Evolutionary conservation across 2,329 filamentous ascomycete genomes (phyloP), one percentile per base, ranked within the genome.

Genomic region (Apiospora aurea): DNA sequence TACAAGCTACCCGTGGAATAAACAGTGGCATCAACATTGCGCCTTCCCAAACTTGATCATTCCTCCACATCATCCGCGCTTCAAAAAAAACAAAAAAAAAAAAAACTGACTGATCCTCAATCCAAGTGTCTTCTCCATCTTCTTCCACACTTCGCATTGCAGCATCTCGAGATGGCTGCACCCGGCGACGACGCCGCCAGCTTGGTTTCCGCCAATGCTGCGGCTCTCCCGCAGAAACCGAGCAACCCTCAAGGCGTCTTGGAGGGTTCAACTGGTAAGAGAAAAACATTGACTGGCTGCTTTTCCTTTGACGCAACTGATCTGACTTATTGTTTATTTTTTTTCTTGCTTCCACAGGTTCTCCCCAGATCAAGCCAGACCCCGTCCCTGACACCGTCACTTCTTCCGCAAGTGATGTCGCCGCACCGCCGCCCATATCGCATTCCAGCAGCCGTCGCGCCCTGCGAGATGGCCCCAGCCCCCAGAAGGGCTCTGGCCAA

Each of bases 401-500:
- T 8, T 4, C 29, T 13, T n/a, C 34, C 7, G 18, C 16, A 11
- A 34, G 29, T 21, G 29, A 61, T 13, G 5, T 7, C 18, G 57
- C 10, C 67, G 53, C 44, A 5, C n/a, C 47, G 47, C 43, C 71
- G 14, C 26, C 47, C 16, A 34, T 34, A 26, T 43, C 71, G 34
- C 38, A 11, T 11, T 2, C 26, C 49, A 21, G 14, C 57, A 64
- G 10, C 29, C 57, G n/a, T 2, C 57, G 57, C 57, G 16, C 57
- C 57, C 21, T 38, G 29, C 34, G 13, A 14, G 68, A 61, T 47
- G 76, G 77, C 29, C 77, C 76, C 34, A 71, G 72, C 51, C 77
- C 75, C 11, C 44, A 75, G 70, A 76, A 76, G 72, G 77, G 76
- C 47, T 79, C 78, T 51, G 75, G 75, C 7, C 77, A 78, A 69